Conservation (phyloP, 1,139 yeast species). For the Pichia sp. region DNA sequence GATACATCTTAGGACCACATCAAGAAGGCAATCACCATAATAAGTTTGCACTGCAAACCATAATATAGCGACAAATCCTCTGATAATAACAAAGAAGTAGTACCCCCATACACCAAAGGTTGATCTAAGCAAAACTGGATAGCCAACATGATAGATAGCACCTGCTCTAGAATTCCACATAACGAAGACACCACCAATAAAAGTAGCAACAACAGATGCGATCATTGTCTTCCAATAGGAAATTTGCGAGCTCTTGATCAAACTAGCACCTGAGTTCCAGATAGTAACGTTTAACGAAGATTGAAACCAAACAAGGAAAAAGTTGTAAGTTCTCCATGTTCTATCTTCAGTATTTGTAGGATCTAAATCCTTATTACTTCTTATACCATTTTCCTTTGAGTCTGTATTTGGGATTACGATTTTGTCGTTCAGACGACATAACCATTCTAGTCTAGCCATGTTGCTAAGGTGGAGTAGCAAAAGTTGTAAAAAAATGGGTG, state of each 20-base stretch:
- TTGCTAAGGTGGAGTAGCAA: too few species aligned
- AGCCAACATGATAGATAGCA: constrained; percentile 25
- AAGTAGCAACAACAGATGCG: constrained; percentile 19
- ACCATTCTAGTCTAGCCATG: constrained; percentile 2
- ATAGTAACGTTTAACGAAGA: constrained; percentile 29
- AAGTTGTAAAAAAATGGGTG: too few species aligned
- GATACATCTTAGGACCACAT: constrained; percentile 33
- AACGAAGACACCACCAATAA: constrained; percentile 21
- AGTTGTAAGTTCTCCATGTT: constrained; percentile 28
- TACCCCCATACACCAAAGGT: constrained; percentile 33
- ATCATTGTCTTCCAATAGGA: constrained; percentile 23
- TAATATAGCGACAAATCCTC: constrained; percentile 39
- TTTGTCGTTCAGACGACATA: constrained; percentile 17
- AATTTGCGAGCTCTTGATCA: constrained; percentile 21
- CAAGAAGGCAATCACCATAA: constrained; percentile 29
- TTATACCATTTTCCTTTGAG: constrained; percentile 14
- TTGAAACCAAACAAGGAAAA: constrained; percentile 27
- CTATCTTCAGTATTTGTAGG: constrained; percentile 28
- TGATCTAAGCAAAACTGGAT: constrained; percentile 23
- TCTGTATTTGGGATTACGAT: constrained; percentile 18
- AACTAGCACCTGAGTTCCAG: constrained; percentile 32
- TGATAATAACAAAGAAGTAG: constrained; percentile 38
- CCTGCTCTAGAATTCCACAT: constrained; percentile 23
- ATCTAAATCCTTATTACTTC: constrained; percentile 30
- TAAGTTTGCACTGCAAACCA: constrained; percentile 35